phyloP scores from a whole-genome alignment of 1,284 basidiomycete species.

The Ustilago shanxiensis region DNA sequence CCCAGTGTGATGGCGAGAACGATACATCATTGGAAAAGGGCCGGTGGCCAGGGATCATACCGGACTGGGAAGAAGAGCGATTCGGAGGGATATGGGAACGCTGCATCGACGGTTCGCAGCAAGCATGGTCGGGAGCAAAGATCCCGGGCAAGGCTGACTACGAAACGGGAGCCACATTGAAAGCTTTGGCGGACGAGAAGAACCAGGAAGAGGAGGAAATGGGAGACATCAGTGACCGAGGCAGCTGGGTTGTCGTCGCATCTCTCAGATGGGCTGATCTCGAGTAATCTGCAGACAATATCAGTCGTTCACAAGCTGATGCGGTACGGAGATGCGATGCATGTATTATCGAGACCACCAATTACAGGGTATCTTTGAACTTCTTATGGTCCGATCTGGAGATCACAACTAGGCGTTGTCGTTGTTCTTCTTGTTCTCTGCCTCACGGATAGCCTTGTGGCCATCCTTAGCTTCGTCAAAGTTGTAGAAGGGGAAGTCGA shows the following conservation, averaged over 20 bases:
- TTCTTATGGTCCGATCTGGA: background rate
- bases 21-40: constrained; percentile 17
- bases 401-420: constrained; percentile 20
- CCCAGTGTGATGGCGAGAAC: constrained; percentile 2
- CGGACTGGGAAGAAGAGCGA: constrained; percentile 45
- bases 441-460: constrained; percentile 49
- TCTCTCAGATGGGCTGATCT: constrained; percentile 52
- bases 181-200: background rate
- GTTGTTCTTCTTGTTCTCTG: constrained; percentile 51
- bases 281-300: constrained; percentile 7
- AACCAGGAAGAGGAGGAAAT: constrained; percentile 54
- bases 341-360: constrained; percentile 1
- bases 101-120: constrained; percentile 38
- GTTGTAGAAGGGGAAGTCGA: constrained; percentile 73
- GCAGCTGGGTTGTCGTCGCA: constrained; percentile 63
- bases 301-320: background rate
- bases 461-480: constrained; percentile 65
- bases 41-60: constrained; percentile 30
- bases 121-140: constrained; percentile 30
- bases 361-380: constrained; percentile 13
- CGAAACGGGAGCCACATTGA: background rate
- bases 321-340: background rate
- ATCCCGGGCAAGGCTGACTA: constrained; percentile 26
- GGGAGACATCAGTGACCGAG: constrained; percentile 62
- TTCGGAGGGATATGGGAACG: constrained; percentile 58